Evolutionary conservation across 768 basidiomycete species (phyloP).

Genomic region (Amanita molliuscula): DNA sequence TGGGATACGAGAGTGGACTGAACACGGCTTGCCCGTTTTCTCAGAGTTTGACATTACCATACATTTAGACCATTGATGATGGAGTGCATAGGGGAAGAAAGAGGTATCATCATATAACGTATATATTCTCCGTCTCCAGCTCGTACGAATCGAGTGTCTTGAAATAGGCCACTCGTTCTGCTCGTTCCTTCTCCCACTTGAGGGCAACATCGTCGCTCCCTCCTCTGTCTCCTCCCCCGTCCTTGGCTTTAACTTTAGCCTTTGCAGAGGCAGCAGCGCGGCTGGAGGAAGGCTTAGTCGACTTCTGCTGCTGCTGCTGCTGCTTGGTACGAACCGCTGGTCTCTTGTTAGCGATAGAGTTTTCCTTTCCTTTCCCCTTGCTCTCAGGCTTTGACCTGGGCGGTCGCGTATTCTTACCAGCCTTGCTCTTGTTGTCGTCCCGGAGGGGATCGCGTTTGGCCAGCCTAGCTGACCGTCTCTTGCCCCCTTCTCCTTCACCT

Average conservation of each 20-base stretch:
- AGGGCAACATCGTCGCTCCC: not conserved
- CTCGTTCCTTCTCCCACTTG: conserved; percentile 4
- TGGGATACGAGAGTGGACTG: too few relatives aligned
- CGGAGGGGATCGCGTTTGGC: not conserved
- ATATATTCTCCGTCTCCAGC: conserved; percentile 5
- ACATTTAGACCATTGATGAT: too few relatives aligned
- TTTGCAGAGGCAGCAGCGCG: not conserved
- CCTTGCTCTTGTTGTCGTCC: not conserved
- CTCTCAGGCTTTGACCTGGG: not conserved
- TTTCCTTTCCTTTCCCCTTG: conserved; percentile 6
- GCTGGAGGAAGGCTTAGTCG: too few relatives aligned
- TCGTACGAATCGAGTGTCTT: conserved; percentile 4
- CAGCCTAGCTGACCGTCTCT: conserved; percentile 3
- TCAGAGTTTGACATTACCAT: too few relatives aligned
- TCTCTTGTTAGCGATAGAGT: not conserved
- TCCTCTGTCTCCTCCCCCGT: not conserved
- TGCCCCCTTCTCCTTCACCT: not conserved
- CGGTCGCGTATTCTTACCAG: not conserved
- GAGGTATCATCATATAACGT: not conserved
- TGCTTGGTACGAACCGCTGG: not conserved
- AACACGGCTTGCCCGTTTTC: too few relatives aligned
- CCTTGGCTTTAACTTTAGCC: not conserved
- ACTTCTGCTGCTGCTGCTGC: too few relatives aligned
- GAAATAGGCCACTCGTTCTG: conserved; percentile 1
- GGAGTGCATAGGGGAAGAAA: not conserved